A percentile compares a stretch with the other conserved stretches of the same genome.
phyloP scores from a whole-genome alignment of 1,284 basidiomycete genomes.

The Apiotrichum gracile region DNA sequence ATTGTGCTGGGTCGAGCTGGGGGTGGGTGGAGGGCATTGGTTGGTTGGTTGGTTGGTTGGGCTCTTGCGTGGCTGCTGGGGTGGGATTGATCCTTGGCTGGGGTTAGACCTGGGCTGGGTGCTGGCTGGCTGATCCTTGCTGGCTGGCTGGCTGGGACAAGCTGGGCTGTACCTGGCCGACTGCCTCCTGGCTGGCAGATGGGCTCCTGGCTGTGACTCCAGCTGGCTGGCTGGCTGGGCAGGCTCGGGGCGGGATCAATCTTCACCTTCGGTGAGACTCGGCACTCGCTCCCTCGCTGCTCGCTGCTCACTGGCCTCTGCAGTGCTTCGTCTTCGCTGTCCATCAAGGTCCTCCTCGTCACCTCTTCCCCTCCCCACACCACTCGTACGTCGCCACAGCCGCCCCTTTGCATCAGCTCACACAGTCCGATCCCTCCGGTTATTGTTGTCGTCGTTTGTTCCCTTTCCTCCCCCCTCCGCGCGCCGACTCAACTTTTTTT shows the following conservation, averaged over 20 bases:
- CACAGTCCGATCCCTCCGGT: too few relatives aligned
- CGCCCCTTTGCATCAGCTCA: too few relatives aligned
- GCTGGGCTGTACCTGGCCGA: too few relatives aligned
- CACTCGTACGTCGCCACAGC: not conserved
- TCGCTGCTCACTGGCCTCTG: not conserved
- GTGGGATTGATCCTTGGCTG: not conserved
- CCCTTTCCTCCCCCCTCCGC: conserved; percentile 2
- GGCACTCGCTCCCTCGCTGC: not conserved
- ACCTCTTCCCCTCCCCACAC: not conserved
- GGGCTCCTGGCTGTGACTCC: too few relatives aligned
- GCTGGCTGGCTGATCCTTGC: not conserved
- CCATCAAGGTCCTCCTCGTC: not conserved
- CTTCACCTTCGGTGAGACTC: not conserved
- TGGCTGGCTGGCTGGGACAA: too few relatives aligned
- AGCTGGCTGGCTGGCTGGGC: not conserved
- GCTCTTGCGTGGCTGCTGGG: not conserved
- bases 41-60: too few relatives aligned
- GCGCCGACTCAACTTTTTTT: too few relatives aligned
- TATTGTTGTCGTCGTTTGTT: too few relatives aligned
- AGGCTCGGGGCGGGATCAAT: too few relatives aligned
- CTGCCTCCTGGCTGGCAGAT: too few relatives aligned
- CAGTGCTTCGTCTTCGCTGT: not conserved
- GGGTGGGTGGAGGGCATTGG: too few relatives aligned
- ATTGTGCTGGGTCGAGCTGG: too few relatives aligned
- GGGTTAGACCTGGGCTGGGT: not conserved